Evolutionary conservation across 495 filamentous ascomycete genomes (phyloP).

Genomic region (Aspergillus saccharolyticus): DNA sequence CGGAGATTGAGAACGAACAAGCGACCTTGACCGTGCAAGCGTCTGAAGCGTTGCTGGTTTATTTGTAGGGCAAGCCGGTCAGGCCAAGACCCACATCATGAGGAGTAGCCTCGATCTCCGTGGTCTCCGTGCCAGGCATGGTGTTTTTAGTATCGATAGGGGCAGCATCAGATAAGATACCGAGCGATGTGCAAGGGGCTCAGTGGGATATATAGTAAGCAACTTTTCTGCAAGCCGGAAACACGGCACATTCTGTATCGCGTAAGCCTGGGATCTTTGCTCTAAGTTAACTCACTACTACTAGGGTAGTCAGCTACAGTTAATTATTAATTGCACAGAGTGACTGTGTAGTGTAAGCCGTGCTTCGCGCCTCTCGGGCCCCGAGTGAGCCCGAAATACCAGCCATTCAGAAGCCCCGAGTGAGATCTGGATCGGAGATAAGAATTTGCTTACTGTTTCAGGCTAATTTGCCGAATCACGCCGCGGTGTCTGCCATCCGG

Average conservation of each 20-base stretch:
- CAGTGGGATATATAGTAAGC: no score
- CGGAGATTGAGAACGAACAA: conserved; percentile 34
- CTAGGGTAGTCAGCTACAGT: no score
- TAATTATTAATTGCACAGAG: no score
- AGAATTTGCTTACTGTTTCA: background rate
- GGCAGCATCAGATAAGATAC: background rate
- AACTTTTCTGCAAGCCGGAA: background rate
- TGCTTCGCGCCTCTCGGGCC: background rate
- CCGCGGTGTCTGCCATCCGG: no score
- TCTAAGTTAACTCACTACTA: no score
- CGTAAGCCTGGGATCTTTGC: no score
- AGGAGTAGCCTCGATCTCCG: no score
- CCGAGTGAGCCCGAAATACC: background rate
- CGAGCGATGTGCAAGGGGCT: no score
- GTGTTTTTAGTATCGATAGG: no score
- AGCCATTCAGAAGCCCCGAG: background rate
- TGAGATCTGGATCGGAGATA: background rate
- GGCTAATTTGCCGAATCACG: background rate
- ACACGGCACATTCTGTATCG: background rate
- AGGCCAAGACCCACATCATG: no score
- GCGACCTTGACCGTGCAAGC: conserved; percentile 46
- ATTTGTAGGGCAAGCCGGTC: conserved; percentile 26
- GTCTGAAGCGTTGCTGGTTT: conserved; percentile 52
- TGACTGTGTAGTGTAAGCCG: no score
- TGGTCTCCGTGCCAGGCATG: no score